These are phyloP conservation scores for Bryoerythrophyllum caledonicum DNA, from an alignment of 225 moss, liverwort and hornwort genomes.

Conservation along the genomic window DNA sequence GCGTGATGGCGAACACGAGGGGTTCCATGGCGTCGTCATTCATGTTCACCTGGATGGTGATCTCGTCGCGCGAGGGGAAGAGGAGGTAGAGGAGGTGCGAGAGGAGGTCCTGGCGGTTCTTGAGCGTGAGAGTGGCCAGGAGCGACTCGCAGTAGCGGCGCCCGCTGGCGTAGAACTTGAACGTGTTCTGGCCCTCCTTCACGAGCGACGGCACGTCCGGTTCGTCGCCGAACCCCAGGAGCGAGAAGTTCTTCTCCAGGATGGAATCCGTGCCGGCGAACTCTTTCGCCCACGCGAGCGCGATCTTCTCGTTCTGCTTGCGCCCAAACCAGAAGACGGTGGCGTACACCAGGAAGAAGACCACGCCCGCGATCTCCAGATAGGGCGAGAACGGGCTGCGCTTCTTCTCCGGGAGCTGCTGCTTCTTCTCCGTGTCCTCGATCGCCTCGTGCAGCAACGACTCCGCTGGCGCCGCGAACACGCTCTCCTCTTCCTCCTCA, in stretches of 20 bases:
- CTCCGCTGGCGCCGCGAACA: conserved; percentile 10
- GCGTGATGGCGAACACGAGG: conserved; percentile 69
- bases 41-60: conserved; percentile 84
- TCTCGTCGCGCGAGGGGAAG: conserved; percentile 69
- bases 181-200: conserved; percentile 83
- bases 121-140: conserved; percentile 70
- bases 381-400: conserved; percentile 54
- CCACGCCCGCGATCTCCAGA: conserved; percentile 54
- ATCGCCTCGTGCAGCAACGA: conserved; percentile 16
- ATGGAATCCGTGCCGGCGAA: conserved; percentile 70
- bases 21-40: conserved; percentile 96
- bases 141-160: conserved; percentile 80
- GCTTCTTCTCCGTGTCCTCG: neutral
- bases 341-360: conserved; percentile 65
- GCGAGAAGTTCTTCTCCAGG: conserved; percentile 89
- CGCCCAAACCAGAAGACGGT: conserved; percentile 71
- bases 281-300: conserved; percentile 80
- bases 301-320: conserved; percentile 83
- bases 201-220: conserved; percentile 71
- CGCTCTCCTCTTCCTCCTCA: conserved; percentile 34
- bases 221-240: conserved; percentile 81
- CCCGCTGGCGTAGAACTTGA: conserved; percentile 96
- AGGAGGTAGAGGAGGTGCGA: conserved; percentile 57
- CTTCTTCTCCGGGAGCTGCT: neutral
- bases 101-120: conserved; percentile 82